Percentiles rank a stretch among this genome's conserved stretches.
phyloP scores from a whole-genome alignment of 2,329 filamentous ascomycete genomes.

The Hypoxylon sp. region DNA sequence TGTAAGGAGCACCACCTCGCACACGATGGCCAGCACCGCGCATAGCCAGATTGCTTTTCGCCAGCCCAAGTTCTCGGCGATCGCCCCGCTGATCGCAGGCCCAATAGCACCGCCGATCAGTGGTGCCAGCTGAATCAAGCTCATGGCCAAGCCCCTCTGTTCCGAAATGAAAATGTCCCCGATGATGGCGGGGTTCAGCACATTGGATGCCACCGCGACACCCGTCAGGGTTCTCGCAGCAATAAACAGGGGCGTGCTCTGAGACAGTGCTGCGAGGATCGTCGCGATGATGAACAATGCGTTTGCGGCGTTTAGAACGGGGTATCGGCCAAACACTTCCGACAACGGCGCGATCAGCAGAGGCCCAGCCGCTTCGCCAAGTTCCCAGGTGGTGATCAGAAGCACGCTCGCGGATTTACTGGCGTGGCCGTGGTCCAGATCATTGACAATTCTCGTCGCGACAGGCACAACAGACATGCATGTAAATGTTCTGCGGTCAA shows the following conservation, averaged over 20 bases:
- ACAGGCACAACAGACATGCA: constrained; percentile 65
- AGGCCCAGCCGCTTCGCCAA: constrained; percentile 70
- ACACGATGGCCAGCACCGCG: constrained; percentile 55
- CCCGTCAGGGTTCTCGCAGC: constrained; percentile 66
- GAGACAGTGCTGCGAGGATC: constrained; percentile 55
- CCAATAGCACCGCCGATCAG: constrained; percentile 66
- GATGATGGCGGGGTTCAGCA: constrained; percentile 69
- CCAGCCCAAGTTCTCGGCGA: constrained; percentile 65
- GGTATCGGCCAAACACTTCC: constrained; percentile 66
- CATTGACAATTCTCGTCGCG: constrained; percentile 59
- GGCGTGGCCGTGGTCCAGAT: constrained; percentile 51
- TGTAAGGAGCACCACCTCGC: constrained; percentile 60
- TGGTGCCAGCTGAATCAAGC: constrained; percentile 64
- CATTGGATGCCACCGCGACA: constrained; percentile 69
- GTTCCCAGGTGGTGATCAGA: constrained; percentile 75
- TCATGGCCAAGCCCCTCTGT: constrained; percentile 66
- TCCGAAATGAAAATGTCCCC: constrained; percentile 69
- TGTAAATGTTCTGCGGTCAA: constrained; percentile 60
- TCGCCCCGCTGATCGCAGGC: constrained; percentile 62
- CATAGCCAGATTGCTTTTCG: constrained; percentile 61
- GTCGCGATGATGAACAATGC: constrained; percentile 60
- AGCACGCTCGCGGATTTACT: constrained; percentile 62
- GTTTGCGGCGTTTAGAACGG: constrained; percentile 63
- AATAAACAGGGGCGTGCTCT: constrained; percentile 58
- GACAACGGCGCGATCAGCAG: constrained; percentile 68